A percentile compares a stretch with the other conserved stretches of the same genome.
These are phyloP conservation scores for Fraxinus xanthoxyloides DNA, from an alignment of 305 asterid species.

Conservation along the genomic window DNA sequence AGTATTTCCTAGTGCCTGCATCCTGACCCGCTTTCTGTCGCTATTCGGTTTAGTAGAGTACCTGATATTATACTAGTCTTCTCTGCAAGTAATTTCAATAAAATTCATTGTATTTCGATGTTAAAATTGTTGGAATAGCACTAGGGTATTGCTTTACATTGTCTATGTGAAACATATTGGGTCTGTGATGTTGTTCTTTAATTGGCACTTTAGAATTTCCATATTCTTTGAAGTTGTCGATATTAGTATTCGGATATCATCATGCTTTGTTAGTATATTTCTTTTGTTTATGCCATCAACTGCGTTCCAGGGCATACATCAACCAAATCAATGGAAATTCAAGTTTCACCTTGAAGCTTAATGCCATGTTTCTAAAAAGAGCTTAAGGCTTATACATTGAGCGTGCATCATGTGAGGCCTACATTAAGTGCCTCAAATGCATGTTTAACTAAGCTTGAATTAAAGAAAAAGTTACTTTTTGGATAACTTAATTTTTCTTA, in stretches of 20 bases:
- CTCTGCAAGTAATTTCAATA: neutral
- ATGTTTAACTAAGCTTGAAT: neutral
- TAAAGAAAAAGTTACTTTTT: neutral
- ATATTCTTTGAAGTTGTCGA: neutral
- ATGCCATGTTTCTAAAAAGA: neutral
- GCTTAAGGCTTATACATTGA: neutral
- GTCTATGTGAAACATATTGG: neutral
- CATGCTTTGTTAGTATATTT: neutral
- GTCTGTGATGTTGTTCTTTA: neutral
- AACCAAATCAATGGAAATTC: neutral
- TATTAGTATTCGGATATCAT: neutral
- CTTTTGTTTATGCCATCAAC: neutral
- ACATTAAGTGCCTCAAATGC: neutral
- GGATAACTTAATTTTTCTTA: neutral
- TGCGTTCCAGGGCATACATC: neutral
- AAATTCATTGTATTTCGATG: neutral
- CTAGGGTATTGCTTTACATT: neutral
- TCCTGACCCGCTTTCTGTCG: neutral
- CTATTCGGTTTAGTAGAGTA: conserved; percentile 5
- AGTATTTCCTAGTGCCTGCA: conserved; percentile 7
- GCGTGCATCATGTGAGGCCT: neutral
- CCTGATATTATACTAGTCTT: neutral
- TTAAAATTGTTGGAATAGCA: neutral
- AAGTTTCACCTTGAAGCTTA: neutral
- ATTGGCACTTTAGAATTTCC: neutral